A percentile compares a stretch with the other conserved stretches of the same genome.
Evolutionary conservation across 768 basidiomycete genomes (phyloP).

Genomic region (Russula brevipes): DNA sequence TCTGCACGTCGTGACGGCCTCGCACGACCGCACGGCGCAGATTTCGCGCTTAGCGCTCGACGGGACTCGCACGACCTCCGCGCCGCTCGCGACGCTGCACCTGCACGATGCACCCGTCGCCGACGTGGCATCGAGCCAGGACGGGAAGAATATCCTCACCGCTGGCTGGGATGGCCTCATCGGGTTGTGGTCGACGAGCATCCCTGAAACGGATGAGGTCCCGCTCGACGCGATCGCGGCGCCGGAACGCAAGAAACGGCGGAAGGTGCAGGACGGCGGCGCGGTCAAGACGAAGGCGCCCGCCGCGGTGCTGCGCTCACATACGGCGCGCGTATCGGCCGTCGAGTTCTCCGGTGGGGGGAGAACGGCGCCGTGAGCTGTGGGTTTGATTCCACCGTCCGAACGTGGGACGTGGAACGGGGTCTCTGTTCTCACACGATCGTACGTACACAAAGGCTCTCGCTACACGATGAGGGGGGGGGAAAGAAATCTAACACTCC

Average conservation of each 20-base stretch:
- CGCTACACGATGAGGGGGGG: neutral
- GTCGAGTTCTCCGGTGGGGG: slow-evolving; percentile 49
- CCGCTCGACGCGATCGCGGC: slow-evolving; percentile 32
- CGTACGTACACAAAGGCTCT: slow-evolving; percentile 38
- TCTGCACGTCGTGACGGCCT: slow-evolving; percentile 57
- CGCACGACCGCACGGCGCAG: slow-evolving; percentile 73
- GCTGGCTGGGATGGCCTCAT: slow-evolving; percentile 85
- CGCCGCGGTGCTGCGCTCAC: slow-evolving; percentile 68
- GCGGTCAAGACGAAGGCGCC: slow-evolving; percentile 55
- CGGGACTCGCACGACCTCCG: slow-evolving; percentile 9
- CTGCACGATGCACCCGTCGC: slow-evolving; percentile 81
- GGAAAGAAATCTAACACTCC: neutral
- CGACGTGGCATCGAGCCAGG: slow-evolving; percentile 51
- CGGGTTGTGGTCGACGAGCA: slow-evolving; percentile 68
- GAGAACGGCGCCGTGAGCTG: slow-evolving; percentile 55
- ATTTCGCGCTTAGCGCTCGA: slow-evolving; percentile 38
- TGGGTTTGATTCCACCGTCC: slow-evolving; percentile 86
- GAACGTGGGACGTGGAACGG: slow-evolving; percentile 80
- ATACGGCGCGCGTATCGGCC: slow-evolving; percentile 75
- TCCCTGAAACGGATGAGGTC: slow-evolving; percentile 63
- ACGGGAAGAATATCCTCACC: slow-evolving; percentile 66
- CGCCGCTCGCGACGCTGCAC: slow-evolving; percentile 61
- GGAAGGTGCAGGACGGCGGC: slow-evolving; percentile 37
- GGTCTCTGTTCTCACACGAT: slow-evolving; percentile 69
- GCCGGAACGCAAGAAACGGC: slow-evolving; percentile 52